phyloP scores from a whole-genome alignment of 306 rosid species.

The Sechiopsis laciniata region DNA sequence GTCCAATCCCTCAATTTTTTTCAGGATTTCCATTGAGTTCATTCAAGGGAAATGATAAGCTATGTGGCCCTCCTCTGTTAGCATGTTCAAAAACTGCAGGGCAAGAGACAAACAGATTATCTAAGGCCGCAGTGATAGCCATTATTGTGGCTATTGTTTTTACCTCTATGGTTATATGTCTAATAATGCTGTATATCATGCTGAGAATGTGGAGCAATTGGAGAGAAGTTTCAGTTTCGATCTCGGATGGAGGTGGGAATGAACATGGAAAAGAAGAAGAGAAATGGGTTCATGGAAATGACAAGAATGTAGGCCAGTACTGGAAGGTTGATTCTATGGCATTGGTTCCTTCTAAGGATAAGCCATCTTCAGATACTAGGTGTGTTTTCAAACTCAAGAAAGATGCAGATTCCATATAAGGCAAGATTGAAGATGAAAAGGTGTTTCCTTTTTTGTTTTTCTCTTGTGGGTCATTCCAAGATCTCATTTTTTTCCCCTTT shows the following conservation, averaged over 20 bases:
- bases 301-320: conserved; percentile 50
- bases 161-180: conserved; percentile 65
- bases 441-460: not conserved
- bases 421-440: conserved; percentile 16
- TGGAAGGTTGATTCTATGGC: conserved; percentile 71
- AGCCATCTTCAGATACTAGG: conserved; percentile 41
- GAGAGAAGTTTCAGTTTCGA: conserved; percentile 67
- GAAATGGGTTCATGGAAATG: conserved; percentile 37
- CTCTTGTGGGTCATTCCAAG: not conserved
- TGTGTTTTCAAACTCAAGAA: conserved; percentile 49
- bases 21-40: conserved; percentile 66
- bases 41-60: conserved; percentile 51
- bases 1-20: conserved; percentile 61
- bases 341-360: conserved; percentile 49
- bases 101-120: conserved; percentile 36
- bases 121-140: conserved; percentile 50
- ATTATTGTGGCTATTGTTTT: conserved; percentile 70
- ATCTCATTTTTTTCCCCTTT: conserved; percentile 1
- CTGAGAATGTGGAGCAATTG: conserved; percentile 88
- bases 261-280: conserved; percentile 27
- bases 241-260: conserved; percentile 43
- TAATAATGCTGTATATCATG: conserved; percentile 66
- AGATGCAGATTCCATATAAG: conserved; percentile 37
- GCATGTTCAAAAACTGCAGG: conserved; percentile 43
- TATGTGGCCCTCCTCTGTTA: conserved; percentile 66